Evolutionary conservation across 2,329 filamentous ascomycete genomes (phyloP), one percentile per base, ranked within the genome.

Genomic region (Ustilaginoidea virens): DNA sequence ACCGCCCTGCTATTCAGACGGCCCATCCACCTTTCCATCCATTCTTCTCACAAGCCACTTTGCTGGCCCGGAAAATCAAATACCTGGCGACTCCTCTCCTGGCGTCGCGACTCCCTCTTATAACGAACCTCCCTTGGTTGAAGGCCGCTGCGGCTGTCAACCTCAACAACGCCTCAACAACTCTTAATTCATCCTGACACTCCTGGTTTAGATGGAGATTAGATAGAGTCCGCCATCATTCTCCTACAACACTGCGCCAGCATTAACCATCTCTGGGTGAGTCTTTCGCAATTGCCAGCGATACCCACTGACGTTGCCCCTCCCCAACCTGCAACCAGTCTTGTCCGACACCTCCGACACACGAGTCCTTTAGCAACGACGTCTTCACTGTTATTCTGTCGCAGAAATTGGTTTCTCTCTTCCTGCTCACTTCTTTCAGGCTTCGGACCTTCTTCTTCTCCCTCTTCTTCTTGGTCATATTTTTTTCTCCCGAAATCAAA

Each of bases 81-180:
- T 22, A 28, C 28, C 24, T 33, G 28, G 28, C 28, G 28, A 27
- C 28, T 29, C 30, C 27, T 34, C 23, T 28, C 29, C 29, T 29
- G 27, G 32, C 33, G 35, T 37, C 35, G 31, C 33, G 35, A 30
- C 27, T 25, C 23, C 10, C 25, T 31, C 25, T 19, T 28, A 28
- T 15, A 18, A 14, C 24, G 18, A 20, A n/a, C n/a, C 25, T 21
- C 28, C 28, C 24, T 21, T 20, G 13, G 14, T 13, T 24, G 13
- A 25, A 22, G 25, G 27, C 28, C 29, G 19, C 26, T 10, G 23
- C 23, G 25, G 25, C 25, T 28, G 13, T 25, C 20, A 21, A 20
- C 25, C 15, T 27, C 24, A 7, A 13, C 16, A 30, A 30, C 27
- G 15, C 10, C 24, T n/a, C n/a, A 17, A 19, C 16, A 13, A 23